Conservation (phyloP, 192 early-diverging fungal genomes). For the Geranomyces michiganensis region DNA sequence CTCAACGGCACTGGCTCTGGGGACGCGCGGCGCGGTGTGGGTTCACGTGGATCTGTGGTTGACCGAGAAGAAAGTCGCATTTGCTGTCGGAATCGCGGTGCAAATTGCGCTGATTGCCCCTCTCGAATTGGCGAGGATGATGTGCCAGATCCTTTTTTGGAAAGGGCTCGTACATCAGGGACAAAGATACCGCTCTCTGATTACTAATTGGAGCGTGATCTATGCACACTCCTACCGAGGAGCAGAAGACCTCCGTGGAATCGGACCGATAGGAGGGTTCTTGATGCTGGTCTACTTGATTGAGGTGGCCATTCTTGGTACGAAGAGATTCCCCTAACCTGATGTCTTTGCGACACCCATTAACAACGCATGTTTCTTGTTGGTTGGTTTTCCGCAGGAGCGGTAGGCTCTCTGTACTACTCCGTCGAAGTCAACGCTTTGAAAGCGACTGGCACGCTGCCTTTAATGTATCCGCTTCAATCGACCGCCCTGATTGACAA, state of each 20-base stretch:
- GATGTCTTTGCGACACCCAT: too few species aligned
- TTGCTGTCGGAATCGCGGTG: slow-evolving; percentile 14
- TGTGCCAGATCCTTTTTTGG: slow-evolving; percentile 6
- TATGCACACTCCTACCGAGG: slow-evolving; percentile 17
- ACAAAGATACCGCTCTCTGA: not conserved
- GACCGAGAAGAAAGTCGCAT: not conserved
- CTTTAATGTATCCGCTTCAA: not conserved
- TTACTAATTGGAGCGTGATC: slow-evolving; percentile 19
- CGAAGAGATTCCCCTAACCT: too few species aligned
- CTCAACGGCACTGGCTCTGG: not conserved
- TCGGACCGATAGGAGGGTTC: slow-evolving; percentile 8
- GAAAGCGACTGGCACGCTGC: not conserved
- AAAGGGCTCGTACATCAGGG: not conserved
- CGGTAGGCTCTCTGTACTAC: not conserved
- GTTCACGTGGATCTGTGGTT: not conserved
- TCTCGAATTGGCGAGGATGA: slow-evolving; percentile 2
- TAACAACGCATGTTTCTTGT: too few species aligned
- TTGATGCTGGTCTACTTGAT: slow-evolving; percentile 9
- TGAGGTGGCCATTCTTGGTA: slow-evolving; percentile 9
- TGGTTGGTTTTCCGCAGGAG: not conserved
- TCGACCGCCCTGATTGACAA: not conserved
- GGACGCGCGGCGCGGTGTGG: not conserved
- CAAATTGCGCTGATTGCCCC: slow-evolving; percentile 11
- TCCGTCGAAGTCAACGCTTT: not conserved
- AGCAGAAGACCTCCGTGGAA: not conserved